Conservation (phyloP, 306 rosid genomes). For the Phaseolus lunatus region DNA sequence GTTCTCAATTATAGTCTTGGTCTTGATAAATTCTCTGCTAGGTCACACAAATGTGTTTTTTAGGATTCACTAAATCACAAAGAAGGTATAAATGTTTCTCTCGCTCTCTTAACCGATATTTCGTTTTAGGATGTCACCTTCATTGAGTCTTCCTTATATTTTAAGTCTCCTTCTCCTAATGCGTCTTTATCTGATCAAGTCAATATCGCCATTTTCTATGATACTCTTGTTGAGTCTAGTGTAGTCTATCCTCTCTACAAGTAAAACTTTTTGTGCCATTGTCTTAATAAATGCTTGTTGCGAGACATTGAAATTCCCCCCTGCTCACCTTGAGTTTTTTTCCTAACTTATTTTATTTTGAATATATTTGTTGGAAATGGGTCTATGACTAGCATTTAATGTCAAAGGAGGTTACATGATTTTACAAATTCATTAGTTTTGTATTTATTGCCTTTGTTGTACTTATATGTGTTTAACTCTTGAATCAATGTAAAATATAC, state of each 20-base stretch:
- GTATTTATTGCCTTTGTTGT: not conserved
- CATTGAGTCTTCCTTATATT: too few relatives aligned
- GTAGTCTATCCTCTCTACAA: slow-evolving; percentile 91
- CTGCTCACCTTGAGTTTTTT: slow-evolving; percentile 14
- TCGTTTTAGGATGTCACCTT: too few relatives aligned
- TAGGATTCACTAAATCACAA: too few relatives aligned
- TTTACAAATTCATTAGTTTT: not conserved
- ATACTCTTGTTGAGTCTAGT: too few relatives aligned
- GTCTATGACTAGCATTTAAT: not conserved
- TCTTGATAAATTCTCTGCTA: too few relatives aligned
- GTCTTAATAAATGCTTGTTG: not conserved
- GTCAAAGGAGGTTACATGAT: not conserved
- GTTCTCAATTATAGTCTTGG: too few relatives aligned
- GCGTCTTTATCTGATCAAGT: too few relatives aligned
- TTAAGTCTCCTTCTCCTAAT: too few relatives aligned
- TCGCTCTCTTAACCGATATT: too few relatives aligned
- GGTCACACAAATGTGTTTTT: too few relatives aligned
- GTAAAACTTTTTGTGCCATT: slow-evolving; percentile 48
- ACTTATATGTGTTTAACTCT: not conserved
- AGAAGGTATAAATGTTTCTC: too few relatives aligned
- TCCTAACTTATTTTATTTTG: not conserved
- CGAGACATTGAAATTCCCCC: slow-evolving; percentile 21
- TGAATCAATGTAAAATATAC: not conserved
- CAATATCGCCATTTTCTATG: too few relatives aligned
- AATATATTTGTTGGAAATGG: not conserved